Conservation (phyloP, 768 basidiomycete genomes). For the Artomyces pyxidatus region DNA sequence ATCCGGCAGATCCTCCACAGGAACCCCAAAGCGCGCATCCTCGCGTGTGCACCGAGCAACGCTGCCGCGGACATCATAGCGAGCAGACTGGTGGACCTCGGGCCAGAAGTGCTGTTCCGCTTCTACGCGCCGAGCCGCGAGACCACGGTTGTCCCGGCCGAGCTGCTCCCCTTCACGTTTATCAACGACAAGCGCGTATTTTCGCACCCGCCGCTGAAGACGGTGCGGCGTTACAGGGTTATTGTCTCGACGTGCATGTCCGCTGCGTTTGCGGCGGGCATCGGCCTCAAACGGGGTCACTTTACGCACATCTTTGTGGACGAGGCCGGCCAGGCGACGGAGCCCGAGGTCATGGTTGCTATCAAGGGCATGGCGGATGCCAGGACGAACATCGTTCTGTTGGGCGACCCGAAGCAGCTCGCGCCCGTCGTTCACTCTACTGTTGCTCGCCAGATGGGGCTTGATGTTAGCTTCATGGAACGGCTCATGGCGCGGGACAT, state of each 20-base stretch:
- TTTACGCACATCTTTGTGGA: constrained; percentile 65
- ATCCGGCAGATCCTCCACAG: constrained; percentile 44
- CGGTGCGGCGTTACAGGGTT: constrained; percentile 37
- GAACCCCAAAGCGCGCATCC: constrained; percentile 36
- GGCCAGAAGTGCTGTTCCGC: constrained; percentile 38
- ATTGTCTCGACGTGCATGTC: constrained; percentile 63
- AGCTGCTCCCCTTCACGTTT: constrained; percentile 31
- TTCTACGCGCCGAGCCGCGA: constrained; percentile 50
- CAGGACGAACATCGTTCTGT: constrained; percentile 49
- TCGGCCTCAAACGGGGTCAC: constrained; percentile 53
- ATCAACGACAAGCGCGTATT: constrained; percentile 32
- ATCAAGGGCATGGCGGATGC: constrained; percentile 51
- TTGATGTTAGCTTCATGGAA: constrained; percentile 56
- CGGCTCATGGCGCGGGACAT: constrained; percentile 34
- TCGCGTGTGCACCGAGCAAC: constrained; percentile 64
- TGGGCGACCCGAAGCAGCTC: constrained; percentile 66
- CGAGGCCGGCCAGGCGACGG: constrained; percentile 66
- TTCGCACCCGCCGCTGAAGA: constrained; percentile 35
- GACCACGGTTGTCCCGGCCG: constrained; percentile 28
- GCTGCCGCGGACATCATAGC: constrained; percentile 61
- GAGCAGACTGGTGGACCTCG: constrained; percentile 30
- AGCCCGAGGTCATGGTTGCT: constrained; percentile 55
- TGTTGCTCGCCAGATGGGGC: constrained; percentile 46
- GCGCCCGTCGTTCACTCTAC: constrained; percentile 58
- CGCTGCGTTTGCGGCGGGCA: constrained; percentile 43